Base-by-base conservation (phyloP, 2,329 filamentous ascomycete genomes). In the Zasmidium cellare region DNA sequence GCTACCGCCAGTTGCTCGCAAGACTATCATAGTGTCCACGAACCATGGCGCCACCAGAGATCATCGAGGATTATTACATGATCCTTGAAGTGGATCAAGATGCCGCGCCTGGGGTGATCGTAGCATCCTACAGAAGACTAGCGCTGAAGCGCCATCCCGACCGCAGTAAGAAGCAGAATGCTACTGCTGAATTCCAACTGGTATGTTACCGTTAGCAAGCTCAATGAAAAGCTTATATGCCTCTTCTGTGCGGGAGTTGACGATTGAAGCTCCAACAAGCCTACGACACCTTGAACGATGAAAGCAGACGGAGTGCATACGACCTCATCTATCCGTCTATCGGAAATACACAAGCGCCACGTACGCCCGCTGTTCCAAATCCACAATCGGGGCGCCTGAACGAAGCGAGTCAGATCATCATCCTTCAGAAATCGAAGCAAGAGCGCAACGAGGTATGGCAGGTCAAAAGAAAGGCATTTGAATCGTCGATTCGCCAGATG, bases 131-230 rank as follows among this genome's bases (percentile, higher is more conserved):
- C 53, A 69, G 53, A 60, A 60, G 64, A 22, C 63, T 75, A 45
- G 74, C 74, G 20, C 56, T 71, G 9, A 67, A 71, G 50, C 66
- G 74, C 14, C 73, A 76, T 64, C 72, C 74, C 3, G 74, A 76
- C 58, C 58, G 67, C 11, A n/a, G n/a, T n/a, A 76, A 75, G 14
- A 57, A 71, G 64, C 63, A 72, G 49, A 75, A 72, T 64, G 62
- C 73, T 48, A 76, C 73, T 38, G 60, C 66, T 61, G 65, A 66
- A 54, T 75, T 75, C 58, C 72, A 75, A 65, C 41, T 56, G 46
- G 74, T 75, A 68, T 53, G 70, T 68, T 11, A 46, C n/a, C n/a
- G n/a, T n/a, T 59, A 50, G 53, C 52, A 56, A 23, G 14, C 3
- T 48, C 25, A 25, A 28, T 20, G n/a, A n/a, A 41, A 18, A 3